phyloP scores from a whole-genome alignment of 1,139 yeast genomes.

The Torulaspora pretoriensis region DNA sequence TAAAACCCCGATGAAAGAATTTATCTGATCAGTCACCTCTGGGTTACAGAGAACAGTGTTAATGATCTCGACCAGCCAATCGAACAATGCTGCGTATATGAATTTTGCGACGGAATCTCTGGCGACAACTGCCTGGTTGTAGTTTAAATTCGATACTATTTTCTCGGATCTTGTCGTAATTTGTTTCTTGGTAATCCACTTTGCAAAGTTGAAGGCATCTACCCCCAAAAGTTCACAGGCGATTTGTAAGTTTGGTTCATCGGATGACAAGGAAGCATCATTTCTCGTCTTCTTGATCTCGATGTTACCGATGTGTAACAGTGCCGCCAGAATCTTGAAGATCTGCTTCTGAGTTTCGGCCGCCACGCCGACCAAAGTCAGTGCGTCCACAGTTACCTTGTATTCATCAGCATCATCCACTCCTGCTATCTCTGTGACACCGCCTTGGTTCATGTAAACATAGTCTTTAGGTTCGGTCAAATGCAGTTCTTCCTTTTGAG shows the following conservation, averaged over 20 bases:
- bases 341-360: conserved; percentile 59
- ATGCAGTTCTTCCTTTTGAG: conserved; percentile 54
- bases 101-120: conserved; percentile 95
- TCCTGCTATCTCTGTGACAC: conserved; percentile 64
- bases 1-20: conserved; percentile 87
- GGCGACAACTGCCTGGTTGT: conserved; percentile 83
- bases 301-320: conserved; percentile 90
- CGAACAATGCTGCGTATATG: conserved; percentile 87
- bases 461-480: conserved; percentile 65
- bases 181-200: conserved; percentile 93
- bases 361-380: conserved; percentile 71
- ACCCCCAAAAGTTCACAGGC: conserved; percentile 86
- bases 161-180: conserved; percentile 90
- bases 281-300: conserved; percentile 81
- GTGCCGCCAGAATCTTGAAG: conserved; percentile 78
- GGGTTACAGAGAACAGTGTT: conserved; percentile 79
- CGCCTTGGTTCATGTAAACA: conserved; percentile 88
- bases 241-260: conserved; percentile 77
- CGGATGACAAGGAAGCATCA: conserved; percentile 77
- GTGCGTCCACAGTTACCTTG: conserved; percentile 66
- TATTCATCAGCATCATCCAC: conserved; percentile 83
- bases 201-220: conserved; percentile 68
- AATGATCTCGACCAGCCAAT: conserved; percentile 87
- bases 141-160: conserved; percentile 77
- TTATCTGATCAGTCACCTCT: conserved; percentile 52